A percentile compares a stretch with the other conserved stretches of the same genome.
Evolutionary conservation across 139 green algal genomes (phyloP).

Genomic region (Chlamydomonas applanata): DNA sequence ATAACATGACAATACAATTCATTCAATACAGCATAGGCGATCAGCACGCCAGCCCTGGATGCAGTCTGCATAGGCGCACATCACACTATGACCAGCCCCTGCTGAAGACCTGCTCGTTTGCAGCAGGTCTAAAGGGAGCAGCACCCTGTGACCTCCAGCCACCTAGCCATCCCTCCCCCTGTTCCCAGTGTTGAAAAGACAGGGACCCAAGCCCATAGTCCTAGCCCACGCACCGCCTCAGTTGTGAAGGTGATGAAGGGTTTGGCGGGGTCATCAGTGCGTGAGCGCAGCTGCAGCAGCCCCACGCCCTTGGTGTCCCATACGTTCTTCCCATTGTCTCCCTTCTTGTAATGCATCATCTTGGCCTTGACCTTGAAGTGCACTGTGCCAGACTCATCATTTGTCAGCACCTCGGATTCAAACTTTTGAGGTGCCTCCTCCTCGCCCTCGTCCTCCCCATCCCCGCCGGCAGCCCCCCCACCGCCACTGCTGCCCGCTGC

Average conservation of each 20-base stretch:
- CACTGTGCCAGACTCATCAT: slow-evolving; percentile 5
- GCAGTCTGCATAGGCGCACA: no score
- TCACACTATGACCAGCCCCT: no score
- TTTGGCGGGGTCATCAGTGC: slow-evolving; percentile 9
- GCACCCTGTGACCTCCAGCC: no score
- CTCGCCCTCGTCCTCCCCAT: slow-evolving; percentile 7
- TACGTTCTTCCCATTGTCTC: slow-evolving; percentile 3
- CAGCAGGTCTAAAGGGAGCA: no score
- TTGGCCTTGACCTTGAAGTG: slow-evolving; percentile 20
- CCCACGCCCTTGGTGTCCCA: slow-evolving; percentile 24
- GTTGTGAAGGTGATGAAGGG: slow-evolving; percentile 28
- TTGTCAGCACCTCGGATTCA: slow-evolving; percentile 20
- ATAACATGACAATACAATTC: background rate
- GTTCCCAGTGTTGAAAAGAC: no score
- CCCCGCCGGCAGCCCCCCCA: background rate
- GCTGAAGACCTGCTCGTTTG: no score
- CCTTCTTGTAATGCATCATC: slow-evolving; percentile 17
- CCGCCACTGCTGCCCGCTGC: background rate
- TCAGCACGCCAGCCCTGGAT: no score
- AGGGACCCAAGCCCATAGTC: no score
- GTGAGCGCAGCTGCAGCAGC: slow-evolving; percentile 10
- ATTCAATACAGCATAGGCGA: no score
- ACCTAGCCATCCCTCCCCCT: no score
- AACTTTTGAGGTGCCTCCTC: slow-evolving; percentile 26
- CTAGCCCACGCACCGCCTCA: slow-evolving; percentile 12